phyloP scores from a whole-genome alignment of 768 basidiomycete species.

The Mycena albidolilacea region DNA sequence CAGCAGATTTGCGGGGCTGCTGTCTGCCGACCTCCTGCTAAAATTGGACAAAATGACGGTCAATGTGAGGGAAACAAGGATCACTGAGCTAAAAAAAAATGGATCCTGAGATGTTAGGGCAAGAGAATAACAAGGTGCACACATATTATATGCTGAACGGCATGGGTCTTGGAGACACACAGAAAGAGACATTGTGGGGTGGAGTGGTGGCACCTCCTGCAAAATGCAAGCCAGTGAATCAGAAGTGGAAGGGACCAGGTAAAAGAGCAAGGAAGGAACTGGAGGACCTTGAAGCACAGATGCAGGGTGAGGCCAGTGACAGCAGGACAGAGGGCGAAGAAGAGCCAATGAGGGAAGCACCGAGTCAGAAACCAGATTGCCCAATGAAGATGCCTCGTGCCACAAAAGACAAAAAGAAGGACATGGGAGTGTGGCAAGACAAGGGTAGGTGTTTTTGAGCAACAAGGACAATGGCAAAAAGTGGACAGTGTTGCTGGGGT shows the following conservation, averaged over 20 bases:
- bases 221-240: background rate
- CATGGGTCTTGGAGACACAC: background rate
- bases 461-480: background rate
- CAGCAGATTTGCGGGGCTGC: background rate
- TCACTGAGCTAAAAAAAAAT: background rate
- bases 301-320: background rate
- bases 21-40: background rate
- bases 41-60: background rate
- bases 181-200: slow-evolving; percentile 24
- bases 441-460: background rate
- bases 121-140: background rate
- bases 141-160: slow-evolving; percentile 6
- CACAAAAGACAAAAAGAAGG: background rate
- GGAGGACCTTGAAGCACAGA: background rate
- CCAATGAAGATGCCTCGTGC: background rate
- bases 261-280: background rate
- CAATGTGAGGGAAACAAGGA: background rate
- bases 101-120: background rate
- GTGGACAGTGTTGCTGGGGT: background rate
- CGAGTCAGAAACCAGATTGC: too few species aligned
- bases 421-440: background rate
- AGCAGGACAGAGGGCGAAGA: background rate
- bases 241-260: background rate
- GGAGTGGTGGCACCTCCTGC: background rate
- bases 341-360: background rate